phyloP scores from a whole-genome alignment of 1,284 basidiomycete genomes.

The Neotropicomus parvogracilis region DNA sequence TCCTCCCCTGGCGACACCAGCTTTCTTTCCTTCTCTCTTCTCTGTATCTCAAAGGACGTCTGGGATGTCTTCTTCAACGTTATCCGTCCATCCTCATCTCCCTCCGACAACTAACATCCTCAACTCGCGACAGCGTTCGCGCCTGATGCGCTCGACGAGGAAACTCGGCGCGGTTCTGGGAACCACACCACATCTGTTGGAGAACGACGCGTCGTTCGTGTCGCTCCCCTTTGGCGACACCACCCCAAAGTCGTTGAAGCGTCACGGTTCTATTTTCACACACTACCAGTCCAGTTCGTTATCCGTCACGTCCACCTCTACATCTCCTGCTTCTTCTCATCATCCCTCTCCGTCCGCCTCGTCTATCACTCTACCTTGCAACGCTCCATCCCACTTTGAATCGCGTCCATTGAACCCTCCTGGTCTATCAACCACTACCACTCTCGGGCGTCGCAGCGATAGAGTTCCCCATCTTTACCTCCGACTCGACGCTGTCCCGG shows the following conservation, averaged over 20 bases:
- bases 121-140: constrained; percentile 45
- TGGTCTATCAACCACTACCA: constrained; percentile 23
- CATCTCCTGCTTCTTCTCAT: constrained; percentile 10
- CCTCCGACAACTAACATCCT: constrained; percentile 50
- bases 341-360: constrained; percentile 20
- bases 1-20: not conserved
- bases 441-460: constrained; percentile 11
- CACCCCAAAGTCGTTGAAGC: constrained; percentile 25
- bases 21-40: not conserved
- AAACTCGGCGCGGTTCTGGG: constrained; percentile 59
- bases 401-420: constrained; percentile 13
- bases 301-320: constrained; percentile 22
- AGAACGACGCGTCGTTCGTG: constrained; percentile 29
- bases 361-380: constrained; percentile 10
- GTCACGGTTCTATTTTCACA: constrained; percentile 37
- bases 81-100: constrained; percentile 15
- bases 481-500: constrained; percentile 19
- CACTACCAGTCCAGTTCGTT: constrained; percentile 17
- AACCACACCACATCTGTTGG: constrained; percentile 50
- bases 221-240: constrained; percentile 26
- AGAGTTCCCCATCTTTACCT: constrained; percentile 24
- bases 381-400: constrained; percentile 7
- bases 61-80: constrained; percentile 24
- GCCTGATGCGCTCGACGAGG: constrained; percentile 55
- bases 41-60: constrained; percentile 4